Evolutionary conservation across 2,329 filamentous ascomycete species (phyloP), one percentile per base, ranked within the genome.

Genomic region (Leptographium procerum): DNA sequence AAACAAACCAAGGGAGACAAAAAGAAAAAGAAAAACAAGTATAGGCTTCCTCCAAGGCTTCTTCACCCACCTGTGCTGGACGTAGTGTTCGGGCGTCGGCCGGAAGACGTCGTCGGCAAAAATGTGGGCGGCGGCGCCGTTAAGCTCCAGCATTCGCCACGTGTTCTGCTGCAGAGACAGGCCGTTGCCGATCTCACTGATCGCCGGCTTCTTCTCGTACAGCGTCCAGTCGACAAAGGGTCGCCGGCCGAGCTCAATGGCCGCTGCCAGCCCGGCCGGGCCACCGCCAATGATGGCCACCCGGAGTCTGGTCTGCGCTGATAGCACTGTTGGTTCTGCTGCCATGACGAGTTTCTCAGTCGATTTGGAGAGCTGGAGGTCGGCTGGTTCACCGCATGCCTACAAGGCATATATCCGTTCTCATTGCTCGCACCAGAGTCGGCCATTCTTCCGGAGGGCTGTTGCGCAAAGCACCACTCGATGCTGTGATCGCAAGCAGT

Each of bases 131-230:
- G 70, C 65, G 4, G 65, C 67, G 4, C 67, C 70, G 14, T 67
- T 66, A 54, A 64, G 62, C 59, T 68, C 65, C 19, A 72, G 64
- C 57, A 71, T 61, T 26, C 66, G 66, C 70, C 69, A 72, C 4
- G 70, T 71, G 33, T 70, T 66, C 1, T 59, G 63, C 43, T 70
- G 69, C 2, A 72, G 57, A n/a, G 67, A 70, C 29, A 72, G 70
- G 11, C 70, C 70, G 2, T 66, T 68, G 10, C 70, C 68, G 1
- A 67, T 70, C 53, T 72, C 70, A n/a, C 69, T 69, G 53, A 72
- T 68, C n/a, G 66, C 61, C 2, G 65, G 51, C 54, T 70, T 71
- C 61, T 71, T 71, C 59, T 72, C 69, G 57, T 71, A 72, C 3
- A 72, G 58, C 7, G 61, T 63, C 64, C 68, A 70, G 16, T 69